phyloP scores from a whole-genome alignment of 306 rosid species.

The Senna tora region DNA sequence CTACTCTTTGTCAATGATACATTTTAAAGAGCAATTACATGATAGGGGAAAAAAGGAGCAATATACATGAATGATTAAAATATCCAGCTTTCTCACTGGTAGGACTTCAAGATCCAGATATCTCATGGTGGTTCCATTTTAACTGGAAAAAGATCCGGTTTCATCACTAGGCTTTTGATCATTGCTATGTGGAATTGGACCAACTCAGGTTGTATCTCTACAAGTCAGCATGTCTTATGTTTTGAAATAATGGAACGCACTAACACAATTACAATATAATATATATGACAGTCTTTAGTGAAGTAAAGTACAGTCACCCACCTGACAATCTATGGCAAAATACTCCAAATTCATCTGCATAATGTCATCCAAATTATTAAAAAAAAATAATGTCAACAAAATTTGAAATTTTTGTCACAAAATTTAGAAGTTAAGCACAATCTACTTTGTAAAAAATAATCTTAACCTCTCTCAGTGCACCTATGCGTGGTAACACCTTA shows the following conservation, averaged over 20 bases:
- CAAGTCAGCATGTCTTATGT: not conserved
- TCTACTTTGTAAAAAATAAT: conserved; percentile 37
- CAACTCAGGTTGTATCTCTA: conserved; percentile 34
- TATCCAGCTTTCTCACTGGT: conserved; percentile 24
- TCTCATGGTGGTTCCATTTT: conserved; percentile 24
- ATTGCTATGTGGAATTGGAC: conserved; percentile 30
- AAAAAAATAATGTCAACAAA: conserved; percentile 31
- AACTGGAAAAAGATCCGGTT: conserved; percentile 17
- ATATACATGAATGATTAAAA: conserved; percentile 31
- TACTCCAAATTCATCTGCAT: conserved; percentile 98
- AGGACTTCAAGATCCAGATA: conserved; percentile 24
- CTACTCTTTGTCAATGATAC: not conserved
- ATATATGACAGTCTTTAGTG: conserved; percentile 26
- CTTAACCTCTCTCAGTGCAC: conserved; percentile 85
- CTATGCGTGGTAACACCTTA: conserved; percentile 72
- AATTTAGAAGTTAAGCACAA: conserved; percentile 31
- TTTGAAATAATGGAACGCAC: conserved; percentile 22
- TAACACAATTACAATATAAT: not conserved
- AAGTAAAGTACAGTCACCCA: conserved; percentile 42
- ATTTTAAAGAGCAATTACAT: not conserved
- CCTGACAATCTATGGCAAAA: conserved; percentile 96
- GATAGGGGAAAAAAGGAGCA: not conserved
- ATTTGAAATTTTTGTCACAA: conserved; percentile 23
- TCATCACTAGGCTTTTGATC: conserved; percentile 21
- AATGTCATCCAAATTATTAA: conserved; percentile 39